Base-by-base conservation (phyloP, 148 eudicot species). In the Amaranthus hypochondriacus region DNA sequence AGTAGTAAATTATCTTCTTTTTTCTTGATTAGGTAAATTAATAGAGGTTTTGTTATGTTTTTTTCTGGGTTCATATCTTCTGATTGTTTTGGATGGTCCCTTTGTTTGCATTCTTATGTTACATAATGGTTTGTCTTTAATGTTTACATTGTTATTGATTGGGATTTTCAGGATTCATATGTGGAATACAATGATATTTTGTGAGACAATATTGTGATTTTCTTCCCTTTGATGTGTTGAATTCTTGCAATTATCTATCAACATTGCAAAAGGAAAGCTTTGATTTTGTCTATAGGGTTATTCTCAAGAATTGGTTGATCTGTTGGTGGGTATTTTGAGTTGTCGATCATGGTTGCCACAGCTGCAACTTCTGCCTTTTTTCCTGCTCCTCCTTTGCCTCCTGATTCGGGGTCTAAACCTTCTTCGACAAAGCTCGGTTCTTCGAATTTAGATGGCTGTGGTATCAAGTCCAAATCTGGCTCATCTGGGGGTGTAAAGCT, bases 301-400 rank as follows among this genome's bases (percentile, higher is more conserved):
- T 58, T 73, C 39, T 11, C 15, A 9, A 63, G 57, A 18, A 42
- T 54, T 42, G 48, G 50, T 79, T 70, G 66, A 56, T 49, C 70
- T 58, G 50, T 66, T 75, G 72, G 79, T 76, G 79, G 73, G 66
- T 66, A 14, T 52, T 66, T 43, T 60, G 51, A 76, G 78, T 12
- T 51, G 18, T 52, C 81, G 43, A 80, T 74, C 82, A 95, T 92
- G 98, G 96, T 86, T 80, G 87, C 98, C 78, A 80, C 92, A 48
- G 92, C 93, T 78, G 95, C 92, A 77, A 85, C 92, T 68, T 75
- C 90, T 57, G 85, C 91, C 7, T 81, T 92, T 49, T 82, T 84
- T 57, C 80, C 95, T 1, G 82, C 83, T 57, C 80, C 89, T 65
- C 81, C 92, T 14, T 81, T 84, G 48, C 72, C 83, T 48, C 77